These are phyloP conservation scores for Phytophthora pinifolia DNA, from an alignment of 352 stramenopile species.

Conservation along the genomic window DNA sequence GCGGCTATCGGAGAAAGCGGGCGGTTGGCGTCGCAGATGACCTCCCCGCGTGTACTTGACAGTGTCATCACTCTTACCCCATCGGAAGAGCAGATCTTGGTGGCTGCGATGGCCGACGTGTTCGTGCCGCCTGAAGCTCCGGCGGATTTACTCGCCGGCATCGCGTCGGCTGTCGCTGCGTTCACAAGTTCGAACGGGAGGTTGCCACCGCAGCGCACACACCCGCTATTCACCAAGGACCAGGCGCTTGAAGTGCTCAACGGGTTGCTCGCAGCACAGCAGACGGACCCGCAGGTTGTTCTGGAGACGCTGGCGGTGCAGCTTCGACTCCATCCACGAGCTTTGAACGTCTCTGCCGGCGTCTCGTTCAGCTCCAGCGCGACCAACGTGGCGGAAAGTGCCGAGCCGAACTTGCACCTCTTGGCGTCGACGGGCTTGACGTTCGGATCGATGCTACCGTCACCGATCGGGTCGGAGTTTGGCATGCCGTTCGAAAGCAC, in stretches of 20 bases:
- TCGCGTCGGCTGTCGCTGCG: conserved; percentile 58
- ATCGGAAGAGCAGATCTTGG: conserved; percentile 49
- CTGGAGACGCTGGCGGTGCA: conserved; percentile 27
- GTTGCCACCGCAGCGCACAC: conserved; percentile 37
- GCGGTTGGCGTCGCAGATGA: conserved; percentile 19
- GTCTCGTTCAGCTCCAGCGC: conserved; percentile 26
- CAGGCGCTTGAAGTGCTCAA: conserved; percentile 40
- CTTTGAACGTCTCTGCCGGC: conserved; percentile 30
- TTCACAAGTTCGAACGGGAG: conserved; percentile 50
- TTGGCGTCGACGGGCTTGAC: conserved; percentile 28
- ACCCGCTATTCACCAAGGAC: conserved; percentile 43
- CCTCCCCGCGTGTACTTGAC: conserved; percentile 35
- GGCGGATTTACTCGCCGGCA: conserved; percentile 44
- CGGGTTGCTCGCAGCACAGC: conserved; percentile 21
- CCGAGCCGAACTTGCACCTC: conserved; percentile 31
- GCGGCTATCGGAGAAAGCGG: conserved; percentile 15
- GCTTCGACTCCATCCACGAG: conserved; percentile 27
- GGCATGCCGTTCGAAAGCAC: conserved; percentile 14
- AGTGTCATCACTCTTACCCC: conserved; percentile 58
- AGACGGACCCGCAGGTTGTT: conserved; percentile 29
- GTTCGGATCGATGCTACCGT: conserved; percentile 30
- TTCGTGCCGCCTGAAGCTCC: conserved; percentile 47
- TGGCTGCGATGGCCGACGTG: conserved; percentile 51
- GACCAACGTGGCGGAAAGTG: conserved; percentile 4
- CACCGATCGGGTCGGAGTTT: conserved; percentile 19